phyloP scores from a whole-genome alignment of 2,329 filamentous ascomycete genomes.

The Diplodia corticola region DNA sequence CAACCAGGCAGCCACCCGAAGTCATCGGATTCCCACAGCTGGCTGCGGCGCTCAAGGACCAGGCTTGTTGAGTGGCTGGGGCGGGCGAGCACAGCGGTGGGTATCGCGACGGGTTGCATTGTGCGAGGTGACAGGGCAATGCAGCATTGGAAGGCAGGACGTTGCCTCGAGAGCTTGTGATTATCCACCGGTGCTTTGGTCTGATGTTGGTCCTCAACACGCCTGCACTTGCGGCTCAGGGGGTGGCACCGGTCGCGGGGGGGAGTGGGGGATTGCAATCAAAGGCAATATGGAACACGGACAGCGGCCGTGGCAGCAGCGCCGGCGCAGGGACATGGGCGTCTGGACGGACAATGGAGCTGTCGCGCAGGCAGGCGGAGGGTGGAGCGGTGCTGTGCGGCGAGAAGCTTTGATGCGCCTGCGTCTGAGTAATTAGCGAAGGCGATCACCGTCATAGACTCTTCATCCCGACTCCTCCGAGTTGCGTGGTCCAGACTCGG shows the following conservation, averaged over 20 bases:
- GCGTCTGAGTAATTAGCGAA: slow-evolving; percentile 7
- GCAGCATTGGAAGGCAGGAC: not conserved
- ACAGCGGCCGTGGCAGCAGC: not conserved
- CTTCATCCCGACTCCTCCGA: not conserved
- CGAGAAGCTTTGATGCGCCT: not conserved
- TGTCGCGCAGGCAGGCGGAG: not conserved
- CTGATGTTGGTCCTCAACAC: not conserved
- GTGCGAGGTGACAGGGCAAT: not conserved
- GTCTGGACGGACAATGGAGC: not conserved
- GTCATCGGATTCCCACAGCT: not conserved
- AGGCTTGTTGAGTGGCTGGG: not conserved
- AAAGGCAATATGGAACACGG: not conserved
- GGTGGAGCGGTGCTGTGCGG: not conserved
- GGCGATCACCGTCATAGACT: slow-evolving; percentile 19
- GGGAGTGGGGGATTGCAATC: not conserved
- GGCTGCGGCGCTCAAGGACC: not conserved
- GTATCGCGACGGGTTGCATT: not conserved
- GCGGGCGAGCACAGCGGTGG: not conserved
- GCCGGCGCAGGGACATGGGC: not conserved
- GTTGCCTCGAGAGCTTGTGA: not conserved
- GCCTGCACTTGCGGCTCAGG: not conserved
- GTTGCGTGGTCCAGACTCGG: too few relatives aligned
- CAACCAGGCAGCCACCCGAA: not conserved
- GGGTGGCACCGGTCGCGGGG: not conserved
- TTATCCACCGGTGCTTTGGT: not conserved